Percentiles rank a stretch among this genome's conserved stretches.
Evolutionary conservation across 1,284 basidiomycete species (phyloP).

Genomic region (Ceratobasidium sp.): DNA sequence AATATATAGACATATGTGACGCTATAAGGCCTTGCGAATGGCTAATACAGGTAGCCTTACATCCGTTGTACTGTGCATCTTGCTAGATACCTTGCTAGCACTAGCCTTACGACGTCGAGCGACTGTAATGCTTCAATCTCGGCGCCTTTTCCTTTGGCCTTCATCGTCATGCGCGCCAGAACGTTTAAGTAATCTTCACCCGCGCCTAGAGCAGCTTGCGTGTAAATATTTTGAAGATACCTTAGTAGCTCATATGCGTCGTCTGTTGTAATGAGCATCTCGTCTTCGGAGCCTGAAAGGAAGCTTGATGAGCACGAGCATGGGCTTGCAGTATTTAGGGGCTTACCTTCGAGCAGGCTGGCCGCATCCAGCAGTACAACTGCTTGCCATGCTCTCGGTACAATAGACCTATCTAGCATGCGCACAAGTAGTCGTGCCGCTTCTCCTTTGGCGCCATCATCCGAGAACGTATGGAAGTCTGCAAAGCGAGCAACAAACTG

Average conservation of each 20-base stretch:
- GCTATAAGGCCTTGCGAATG: too few relatives aligned
- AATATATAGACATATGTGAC: too few relatives aligned
- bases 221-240: conserved; percentile 51
- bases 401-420: conserved; percentile 49
- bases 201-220: conserved; percentile 48
- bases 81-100: conserved; percentile 50
- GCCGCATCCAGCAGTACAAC: conserved; percentile 50
- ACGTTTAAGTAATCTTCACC: conserved; percentile 49
- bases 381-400: conserved; percentile 52
- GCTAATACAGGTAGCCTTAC: background rate
- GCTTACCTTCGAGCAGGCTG: conserved; percentile 48
- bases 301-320: background rate
- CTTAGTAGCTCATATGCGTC: conserved; percentile 51
- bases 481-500: conserved; percentile 50
- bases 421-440: conserved; percentile 46
- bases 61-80: conserved; percentile 41
- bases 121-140: conserved; percentile 47
- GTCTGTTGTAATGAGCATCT: conserved; percentile 48
- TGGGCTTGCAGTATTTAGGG: background rate
- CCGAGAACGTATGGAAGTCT: conserved; percentile 49
- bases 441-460: conserved; percentile 49
- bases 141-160: conserved; percentile 25
- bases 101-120: conserved; percentile 49
- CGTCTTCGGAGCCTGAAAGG: conserved; percentile 47
- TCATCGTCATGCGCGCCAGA: conserved; percentile 43